Percentiles rank a stretch among this genome's conserved stretches.
phyloP scores from a whole-genome alignment of 2,329 filamentous ascomycete genomes.

The Hymenoscyphus salicellus region DNA sequence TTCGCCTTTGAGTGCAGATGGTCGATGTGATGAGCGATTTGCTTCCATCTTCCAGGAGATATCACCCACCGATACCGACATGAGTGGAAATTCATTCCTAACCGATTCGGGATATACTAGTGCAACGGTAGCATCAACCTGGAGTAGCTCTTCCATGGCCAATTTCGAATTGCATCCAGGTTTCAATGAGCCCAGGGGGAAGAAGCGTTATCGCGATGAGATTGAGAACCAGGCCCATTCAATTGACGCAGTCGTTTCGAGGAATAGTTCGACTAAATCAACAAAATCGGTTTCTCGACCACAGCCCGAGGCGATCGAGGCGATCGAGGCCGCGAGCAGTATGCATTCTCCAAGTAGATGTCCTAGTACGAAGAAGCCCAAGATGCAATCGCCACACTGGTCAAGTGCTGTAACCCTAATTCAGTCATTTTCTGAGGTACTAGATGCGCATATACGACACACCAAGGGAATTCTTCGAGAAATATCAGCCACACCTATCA shows the following conservation, averaged over 20 bases:
- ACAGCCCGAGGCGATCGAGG: background rate
- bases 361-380: conserved; percentile 19
- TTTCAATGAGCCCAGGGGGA: conserved; percentile 16
- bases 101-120: conserved; percentile 30
- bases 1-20: conserved; percentile 13
- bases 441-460: conserved; percentile 27
- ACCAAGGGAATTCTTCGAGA: conserved; percentile 23
- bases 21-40: conserved; percentile 6
- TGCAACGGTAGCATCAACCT: conserved; percentile 20
- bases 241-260: background rate
- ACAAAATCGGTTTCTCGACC: background rate
- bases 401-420: conserved; percentile 21
- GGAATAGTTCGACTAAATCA: conserved; percentile 6
- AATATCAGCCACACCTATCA: conserved; percentile 20
- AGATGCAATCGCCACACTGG: conserved; percentile 24
- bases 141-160: conserved; percentile 9
- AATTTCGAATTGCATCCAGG: conserved; percentile 17
- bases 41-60: conserved; percentile 13
- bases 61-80: conserved; percentile 22
- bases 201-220: conserved; percentile 18
- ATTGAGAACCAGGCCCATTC: conserved; percentile 12
- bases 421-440: conserved; percentile 26
- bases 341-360: conserved; percentile 22
- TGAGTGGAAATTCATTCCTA: conserved; percentile 24
- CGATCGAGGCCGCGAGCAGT: conserved; percentile 8